Evolutionary conservation across 768 basidiomycete genomes (phyloP).

Genomic region (Calocybe cyanea): DNA sequence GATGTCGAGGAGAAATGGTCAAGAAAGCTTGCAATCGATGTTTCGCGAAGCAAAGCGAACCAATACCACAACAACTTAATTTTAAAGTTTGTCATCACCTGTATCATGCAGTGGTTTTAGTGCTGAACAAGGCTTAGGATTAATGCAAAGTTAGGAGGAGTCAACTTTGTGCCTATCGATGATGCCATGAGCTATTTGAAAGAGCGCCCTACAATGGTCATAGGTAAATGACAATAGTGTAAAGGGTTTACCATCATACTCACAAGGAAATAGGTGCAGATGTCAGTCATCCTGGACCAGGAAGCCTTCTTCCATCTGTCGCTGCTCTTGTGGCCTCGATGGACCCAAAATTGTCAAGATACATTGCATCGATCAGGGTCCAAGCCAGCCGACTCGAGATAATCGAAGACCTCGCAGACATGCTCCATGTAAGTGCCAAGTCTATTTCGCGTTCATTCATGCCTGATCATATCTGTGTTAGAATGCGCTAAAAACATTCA

Average conservation of each 20-base stretch:
- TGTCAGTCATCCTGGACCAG: conserved; percentile 21
- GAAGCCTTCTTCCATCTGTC: conserved; percentile 19
- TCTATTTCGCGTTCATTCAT: not conserved
- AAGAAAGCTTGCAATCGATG: conserved; percentile 18
- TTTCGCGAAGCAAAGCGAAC: conserved; percentile 16
- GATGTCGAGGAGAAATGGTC: conserved; percentile 22
- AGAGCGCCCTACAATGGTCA: conserved; percentile 51
- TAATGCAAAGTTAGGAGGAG: conserved; percentile 64
- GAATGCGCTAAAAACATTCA: conserved; percentile 15
- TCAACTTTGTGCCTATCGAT: conserved; percentile 48
- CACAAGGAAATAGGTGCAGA: conserved; percentile 22
- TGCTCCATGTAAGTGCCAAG: conserved; percentile 37
- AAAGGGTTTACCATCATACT: not conserved
- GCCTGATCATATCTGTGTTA: not conserved
- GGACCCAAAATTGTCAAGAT: conserved; percentile 47
- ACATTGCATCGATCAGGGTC: conserved; percentile 49
- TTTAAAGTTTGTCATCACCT: conserved; percentile 41
- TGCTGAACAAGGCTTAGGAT: conserved; percentile 34
- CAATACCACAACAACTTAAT: conserved; percentile 65
- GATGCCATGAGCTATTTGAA: conserved; percentile 34
- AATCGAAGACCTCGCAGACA: conserved; percentile 50
- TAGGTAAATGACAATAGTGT: conserved; percentile 31
- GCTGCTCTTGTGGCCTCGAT: conserved; percentile 47
- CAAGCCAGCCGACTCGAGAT: conserved; percentile 53
- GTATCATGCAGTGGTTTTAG: not conserved